Evolutionary conservation across 129 eudicot species (phyloP), one percentile per base, ranked within the genome.

Genomic region (Heracleum sosnowskyi): DNA sequence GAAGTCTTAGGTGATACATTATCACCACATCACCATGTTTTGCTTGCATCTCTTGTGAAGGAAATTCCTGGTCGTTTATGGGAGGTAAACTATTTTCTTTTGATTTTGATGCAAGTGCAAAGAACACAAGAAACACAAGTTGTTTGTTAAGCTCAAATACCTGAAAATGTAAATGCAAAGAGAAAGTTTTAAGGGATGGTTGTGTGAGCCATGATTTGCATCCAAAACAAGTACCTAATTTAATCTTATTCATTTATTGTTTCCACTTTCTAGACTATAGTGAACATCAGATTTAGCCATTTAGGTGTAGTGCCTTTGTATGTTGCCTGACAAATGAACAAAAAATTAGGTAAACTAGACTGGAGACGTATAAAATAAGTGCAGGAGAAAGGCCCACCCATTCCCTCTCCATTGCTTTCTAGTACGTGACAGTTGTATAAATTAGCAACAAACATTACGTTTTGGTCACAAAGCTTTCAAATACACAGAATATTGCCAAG

Each of bases 1-100:
- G 93, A 95, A 84, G 92, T 90, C 66, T 83, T 91, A 82, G 96
- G 90, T 74, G 97, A 88, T 81, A 81, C 92, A 46, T 69, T 91
- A 57, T 95, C 92, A 77, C 69, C 92, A 45, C 78, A 85, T 82
- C 89, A 89, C 83, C 84, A 84, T 80, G 88, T 84, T 78, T 82
- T 95, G 80, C 95, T 95, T 79, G 82, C 89, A 45, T 87, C 94
- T 83, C 85, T 95, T 75, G 80, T 95, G 93, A 91, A 85, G 85
- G 98, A 95, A 86, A 73, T 95, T 83, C 94, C 97, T 79, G 98
- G 98, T 18, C 97, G 98, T 76, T 87, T 95, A 39, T 95, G 98
- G 98, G 98, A 95, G 98, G 98, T 95, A 82, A 79, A 73, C 57
- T 79, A 34, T 74, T 45, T 83, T 80, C 76, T 82, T 44, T 41